These are phyloP conservation scores for Pholiota molesta DNA, from an alignment of 768 basidiomycete genomes.

Conservation along the genomic window DNA sequence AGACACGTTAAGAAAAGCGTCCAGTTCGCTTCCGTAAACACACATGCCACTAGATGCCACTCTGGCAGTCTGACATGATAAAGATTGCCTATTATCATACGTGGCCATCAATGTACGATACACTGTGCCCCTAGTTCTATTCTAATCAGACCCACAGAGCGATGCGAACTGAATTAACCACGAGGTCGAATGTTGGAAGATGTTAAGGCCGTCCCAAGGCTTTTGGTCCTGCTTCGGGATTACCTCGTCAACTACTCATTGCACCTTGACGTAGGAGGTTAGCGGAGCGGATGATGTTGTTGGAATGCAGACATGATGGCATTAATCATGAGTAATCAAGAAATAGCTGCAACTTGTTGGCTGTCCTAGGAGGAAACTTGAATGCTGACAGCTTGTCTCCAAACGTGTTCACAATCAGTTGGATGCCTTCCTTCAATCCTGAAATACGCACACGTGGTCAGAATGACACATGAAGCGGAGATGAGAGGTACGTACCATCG, in stretches of 20 bases:
- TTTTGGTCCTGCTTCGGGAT: too few species aligned
- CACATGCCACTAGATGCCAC: background rate
- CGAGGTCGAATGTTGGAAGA: too few species aligned
- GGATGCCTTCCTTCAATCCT: slow-evolving; percentile 72
- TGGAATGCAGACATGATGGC: background rate
- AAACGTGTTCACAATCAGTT: slow-evolving; percentile 70
- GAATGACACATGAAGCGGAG: background rate
- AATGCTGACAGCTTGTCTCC: slow-evolving; percentile 75
- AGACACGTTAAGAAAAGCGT: background rate
- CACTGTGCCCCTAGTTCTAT: too few species aligned
- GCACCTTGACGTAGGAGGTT: background rate
- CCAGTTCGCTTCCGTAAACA: too few species aligned
- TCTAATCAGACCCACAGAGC: too few species aligned
- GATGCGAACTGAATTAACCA: too few species aligned
- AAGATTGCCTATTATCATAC: too few species aligned
- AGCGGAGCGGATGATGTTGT: background rate
- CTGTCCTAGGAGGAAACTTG: slow-evolving; percentile 73
- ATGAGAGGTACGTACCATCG: slow-evolving; percentile 52
- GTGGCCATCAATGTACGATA: too few species aligned
- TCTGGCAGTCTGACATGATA: background rate
- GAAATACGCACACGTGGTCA: slow-evolving; percentile 7
- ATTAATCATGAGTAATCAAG: slow-evolving; percentile 53
- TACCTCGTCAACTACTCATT: too few species aligned
- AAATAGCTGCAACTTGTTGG: slow-evolving; percentile 69
- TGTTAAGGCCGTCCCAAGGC: too few species aligned